Conservation (phyloP, 768 basidiomycete species). For the Mycena kentingensis region DNA sequence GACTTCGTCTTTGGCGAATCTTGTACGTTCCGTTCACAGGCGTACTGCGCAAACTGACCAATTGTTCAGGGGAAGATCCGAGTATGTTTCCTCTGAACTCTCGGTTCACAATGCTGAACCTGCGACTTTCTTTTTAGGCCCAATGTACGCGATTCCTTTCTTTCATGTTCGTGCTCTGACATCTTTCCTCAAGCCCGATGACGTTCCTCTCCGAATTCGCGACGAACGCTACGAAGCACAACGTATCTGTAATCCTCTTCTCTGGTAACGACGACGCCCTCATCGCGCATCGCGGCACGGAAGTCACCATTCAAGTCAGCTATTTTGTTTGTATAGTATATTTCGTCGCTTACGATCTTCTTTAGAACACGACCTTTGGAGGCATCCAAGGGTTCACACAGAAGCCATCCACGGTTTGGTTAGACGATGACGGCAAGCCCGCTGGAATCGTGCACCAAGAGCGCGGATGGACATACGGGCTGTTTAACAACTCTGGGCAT, state of each 20-base stretch:
- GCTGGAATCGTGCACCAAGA: slow-evolving; percentile 77
- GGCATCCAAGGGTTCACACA: slow-evolving; percentile 75
- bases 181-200: slow-evolving; percentile 50
- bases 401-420: slow-evolving; percentile 69
- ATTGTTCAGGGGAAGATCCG: slow-evolving; percentile 34
- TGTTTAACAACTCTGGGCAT: slow-evolving; percentile 46
- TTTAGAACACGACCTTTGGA: slow-evolving; percentile 76
- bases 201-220: slow-evolving; percentile 67
- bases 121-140: slow-evolving; percentile 26
- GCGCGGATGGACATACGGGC: slow-evolving; percentile 61
- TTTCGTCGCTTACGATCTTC: slow-evolving; percentile 14
- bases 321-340: not conserved
- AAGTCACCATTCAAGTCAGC: slow-evolving; percentile 61
- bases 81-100: slow-evolving; percentile 33
- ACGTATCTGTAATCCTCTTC: slow-evolving; percentile 57
- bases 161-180: not conserved
- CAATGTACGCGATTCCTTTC: slow-evolving; percentile 35
- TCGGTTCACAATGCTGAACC: not conserved
- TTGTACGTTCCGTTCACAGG: slow-evolving; percentile 15
- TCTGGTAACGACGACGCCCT: slow-evolving; percentile 74
- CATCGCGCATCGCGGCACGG: slow-evolving; percentile 61
- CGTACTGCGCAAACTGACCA: slow-evolving; percentile 2
- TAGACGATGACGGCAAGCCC: slow-evolving; percentile 55
- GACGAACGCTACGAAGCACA: slow-evolving; percentile 56
- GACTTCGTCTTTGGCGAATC: slow-evolving; percentile 41